Percentiles rank a stretch among this genome's conserved stretches.
Evolutionary conservation across 129 eudicot species (phyloP).

Genomic region (Saussurea involucrata): DNA sequence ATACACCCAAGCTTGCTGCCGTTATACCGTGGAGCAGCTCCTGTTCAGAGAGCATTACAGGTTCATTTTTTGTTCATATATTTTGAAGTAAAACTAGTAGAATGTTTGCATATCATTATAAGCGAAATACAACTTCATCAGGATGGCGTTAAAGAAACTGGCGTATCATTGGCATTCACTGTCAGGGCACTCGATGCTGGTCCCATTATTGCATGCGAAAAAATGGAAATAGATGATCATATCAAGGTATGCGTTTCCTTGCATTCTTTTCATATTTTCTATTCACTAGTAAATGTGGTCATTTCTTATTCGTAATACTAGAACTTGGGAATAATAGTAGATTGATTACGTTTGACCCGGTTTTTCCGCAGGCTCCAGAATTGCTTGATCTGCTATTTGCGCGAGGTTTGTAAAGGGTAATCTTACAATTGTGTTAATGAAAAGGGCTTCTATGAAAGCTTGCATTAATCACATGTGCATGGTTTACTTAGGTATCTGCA

Average conservation of each 20-base stretch:
- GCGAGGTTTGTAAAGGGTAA: slow-evolving; percentile 53
- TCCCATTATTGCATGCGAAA: slow-evolving; percentile 68
- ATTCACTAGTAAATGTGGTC: too few relatives aligned
- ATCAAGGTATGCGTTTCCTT: slow-evolving; percentile 49
- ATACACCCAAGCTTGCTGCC: slow-evolving; percentile 96
- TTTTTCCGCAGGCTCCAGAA: slow-evolving; percentile 79
- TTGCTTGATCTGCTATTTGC: slow-evolving; percentile 67
- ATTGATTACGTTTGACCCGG: neutral
- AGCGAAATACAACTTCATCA: slow-evolving; percentile 19
- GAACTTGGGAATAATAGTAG: too few relatives aligned
- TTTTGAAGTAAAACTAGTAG: neutral
- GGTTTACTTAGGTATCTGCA: too few relatives aligned
- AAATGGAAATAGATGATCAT: slow-evolving; percentile 66
- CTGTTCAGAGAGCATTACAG: slow-evolving; percentile 99
- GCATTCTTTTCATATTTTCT: neutral
- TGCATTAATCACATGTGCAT: neutral
- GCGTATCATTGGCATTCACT: slow-evolving; percentile 89
- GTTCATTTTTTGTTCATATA: slow-evolving; percentile 35
- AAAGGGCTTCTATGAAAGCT: neutral
- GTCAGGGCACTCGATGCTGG: slow-evolving; percentile 90
- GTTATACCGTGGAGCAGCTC: slow-evolving; percentile 94
- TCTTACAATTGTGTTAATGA: neutral
- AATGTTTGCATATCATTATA: neutral
- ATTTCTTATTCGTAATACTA: too few relatives aligned
- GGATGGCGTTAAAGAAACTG: slow-evolving; percentile 96